Conservation (phyloP, 2,329 filamentous ascomycete genomes). For the Mollisia scopiformis region DNA sequence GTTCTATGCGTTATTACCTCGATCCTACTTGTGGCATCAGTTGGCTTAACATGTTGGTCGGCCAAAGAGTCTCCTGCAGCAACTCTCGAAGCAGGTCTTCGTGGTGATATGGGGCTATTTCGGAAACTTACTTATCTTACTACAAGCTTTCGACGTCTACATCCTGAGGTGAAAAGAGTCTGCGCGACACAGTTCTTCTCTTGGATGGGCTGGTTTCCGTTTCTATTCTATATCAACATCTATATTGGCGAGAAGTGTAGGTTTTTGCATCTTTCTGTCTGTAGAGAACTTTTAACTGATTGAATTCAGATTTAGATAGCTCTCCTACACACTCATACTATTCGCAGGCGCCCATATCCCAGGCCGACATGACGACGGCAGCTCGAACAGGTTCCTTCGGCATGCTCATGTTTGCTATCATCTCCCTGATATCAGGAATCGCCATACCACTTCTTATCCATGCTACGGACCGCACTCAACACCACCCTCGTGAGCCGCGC, state of each 20-base stretch:
- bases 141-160: not conserved
- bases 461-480: not conserved
- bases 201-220: slow-evolving; percentile 41
- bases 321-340: too few species aligned
- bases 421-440: not conserved
- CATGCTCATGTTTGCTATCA: slow-evolving; percentile 2
- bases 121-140: too few species aligned
- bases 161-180: slow-evolving; percentile 18
- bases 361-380: not conserved
- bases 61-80: slow-evolving; percentile 9
- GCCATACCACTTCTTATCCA: not conserved
- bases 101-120: too few species aligned
- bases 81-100: too few species aligned
- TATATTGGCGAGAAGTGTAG: slow-evolving; percentile 16
- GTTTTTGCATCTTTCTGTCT: not conserved
- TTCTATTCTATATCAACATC: slow-evolving; percentile 39
- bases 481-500: not conserved
- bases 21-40: slow-evolving; percentile 15
- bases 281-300: not conserved
- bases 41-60: slow-evolving; percentile 14
- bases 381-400: not conserved
- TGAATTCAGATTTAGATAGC: not conserved
- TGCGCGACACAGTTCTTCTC: slow-evolving; percentile 35
- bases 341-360: too few species aligned
- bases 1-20: slow-evolving; percentile 27